Base-by-base conservation (phyloP, 148 eudicot genomes). In the Limonium bicolor region DNA sequence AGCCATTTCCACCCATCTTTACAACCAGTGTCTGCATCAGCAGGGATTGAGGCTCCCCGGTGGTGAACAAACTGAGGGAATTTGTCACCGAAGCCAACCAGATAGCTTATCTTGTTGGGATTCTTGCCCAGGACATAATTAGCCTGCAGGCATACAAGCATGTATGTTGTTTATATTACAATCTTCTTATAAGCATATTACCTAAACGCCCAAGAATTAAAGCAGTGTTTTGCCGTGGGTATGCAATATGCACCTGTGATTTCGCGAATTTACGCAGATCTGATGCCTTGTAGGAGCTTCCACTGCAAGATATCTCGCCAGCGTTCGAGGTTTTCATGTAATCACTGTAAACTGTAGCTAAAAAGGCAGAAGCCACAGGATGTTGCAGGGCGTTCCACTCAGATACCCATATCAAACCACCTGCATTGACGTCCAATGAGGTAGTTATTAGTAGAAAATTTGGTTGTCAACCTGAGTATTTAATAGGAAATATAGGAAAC, bases 41-140 rank as follows among this genome's bases (percentile, higher is more conserved):
- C 50, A 9, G 97, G 95, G 22, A 90, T 90, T 12, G 97, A 90
- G 56, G 97, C 93, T 31, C 97, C 95, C 51, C 95, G 70, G 20
- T 84, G 95, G 56, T 90, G 97, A 34, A 90, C 93, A 33, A 21
- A 76, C 46, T 77, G 44, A 25, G 97, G 93, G 54, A 65, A 90
- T 16, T 75, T 70, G 34, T 90, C 82, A 6, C 95, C 93, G 25
- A 77, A 76, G 4, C 97, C 97, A 55, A 90, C 95, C 4, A 90
- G 73, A 61, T 28, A 90, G 62, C 95, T 90, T 67, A 80, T 56
- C 57, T 75, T 71, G 87, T 66, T 31, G 3, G 95, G 95, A 35
- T 90, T 90, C 46, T 84, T 17, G 11, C 97, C 97, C 63, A 90
- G 52, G 5, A 90, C 67, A 45, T 84, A 90, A 60, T 90, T 73